Evolutionary conservation across 176 grass and related monocot genomes (phyloP).

Genomic region (Oryza officinalis): DNA sequence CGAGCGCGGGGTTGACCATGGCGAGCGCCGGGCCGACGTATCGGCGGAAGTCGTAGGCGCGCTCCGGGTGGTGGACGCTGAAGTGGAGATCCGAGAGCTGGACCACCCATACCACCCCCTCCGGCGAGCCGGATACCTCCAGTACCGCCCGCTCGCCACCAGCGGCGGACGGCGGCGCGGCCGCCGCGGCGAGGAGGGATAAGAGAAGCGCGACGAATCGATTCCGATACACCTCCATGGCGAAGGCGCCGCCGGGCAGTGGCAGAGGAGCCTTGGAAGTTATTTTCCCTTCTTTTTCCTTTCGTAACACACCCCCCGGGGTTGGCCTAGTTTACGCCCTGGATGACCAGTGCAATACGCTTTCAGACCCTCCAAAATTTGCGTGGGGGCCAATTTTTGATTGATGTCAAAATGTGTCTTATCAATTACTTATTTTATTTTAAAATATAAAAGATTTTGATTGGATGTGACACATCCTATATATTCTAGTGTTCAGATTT

Average conservation of each 20-base stretch:
- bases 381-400: too few relatives aligned
- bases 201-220: constrained; percentile 38
- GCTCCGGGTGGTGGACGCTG: constrained; percentile 92
- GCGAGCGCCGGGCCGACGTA: constrained; percentile 74
- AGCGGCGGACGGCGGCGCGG: not conserved
- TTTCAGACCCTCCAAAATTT: too few relatives aligned
- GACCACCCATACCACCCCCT: constrained; percentile 76
- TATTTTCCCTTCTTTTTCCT: too few relatives aligned
- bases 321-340: too few relatives aligned
- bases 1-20: constrained; percentile 78
- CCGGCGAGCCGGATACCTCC: constrained; percentile 64
- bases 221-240: constrained; percentile 34
- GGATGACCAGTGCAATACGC: too few relatives aligned
- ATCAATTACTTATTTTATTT: too few relatives aligned
- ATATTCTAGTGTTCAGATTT: too few relatives aligned
- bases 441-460: too few relatives aligned
- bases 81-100: constrained; percentile 98
- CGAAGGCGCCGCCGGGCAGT: constrained; percentile 8
- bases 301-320: too few relatives aligned
- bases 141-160: constrained; percentile 38
- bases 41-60: constrained; percentile 82
- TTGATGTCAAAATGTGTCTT: too few relatives aligned
- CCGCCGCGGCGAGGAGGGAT: constrained; percentile 28
- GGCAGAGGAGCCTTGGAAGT: not conserved
- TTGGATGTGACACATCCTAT: too few relatives aligned